Base-by-base conservation (phyloP, 768 basidiomycete species). In the Phanerochaete carnosa region DNA sequence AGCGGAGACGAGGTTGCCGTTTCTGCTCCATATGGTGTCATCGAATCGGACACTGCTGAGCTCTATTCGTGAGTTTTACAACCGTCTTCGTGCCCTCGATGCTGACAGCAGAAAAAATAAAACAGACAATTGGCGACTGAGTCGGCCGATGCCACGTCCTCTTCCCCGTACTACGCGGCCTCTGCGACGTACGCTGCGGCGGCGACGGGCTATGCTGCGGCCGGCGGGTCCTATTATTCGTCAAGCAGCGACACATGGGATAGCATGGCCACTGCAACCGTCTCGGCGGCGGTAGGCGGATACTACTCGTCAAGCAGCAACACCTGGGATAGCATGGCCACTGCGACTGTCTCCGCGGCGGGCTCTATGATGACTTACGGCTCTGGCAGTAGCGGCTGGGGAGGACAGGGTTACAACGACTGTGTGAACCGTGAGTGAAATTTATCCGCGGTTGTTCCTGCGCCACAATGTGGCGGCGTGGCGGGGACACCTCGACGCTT, bases 371-470 rank as follows among this genome's bases (percentile, higher is more conserved):
- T 53, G 37, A 72, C 77, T 12, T 87, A 88, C 69, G 88, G 88
- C 7, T 89, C 88, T 23, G 88, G 88, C 61, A 77, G 72, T 63
- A 75, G 76, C 46, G 82, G 75, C 75, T 87, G 86, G 86, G 78
- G 79, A 55, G 77, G 76, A 52, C 77, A 76, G 22, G 78, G 78
- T 45, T 90, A 89, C 75, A 75, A 87, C 65, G 78, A 78, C 74
- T 91, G 89, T 69, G 88, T 90, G 39, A 80, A 85, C 65, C 83
- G 88, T 90, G 66, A 70, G 86, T 79, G 45, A 47, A 19, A 19
- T 37, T 11, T n/a, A 43, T 11, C 11, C 33, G 33, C 33, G 33
- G 7, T 35, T 35, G 12, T 25, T 55, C 54, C 35, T 19, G 33
- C 35, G 30, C 16, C 35, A 43, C 47, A 29, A 26, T 5, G 23